A percentile compares a stretch with the other conserved stretches of the same genome.
phyloP scores from a whole-genome alignment of 2,329 filamentous ascomycete genomes.

The Alternaria gaisen region DNA sequence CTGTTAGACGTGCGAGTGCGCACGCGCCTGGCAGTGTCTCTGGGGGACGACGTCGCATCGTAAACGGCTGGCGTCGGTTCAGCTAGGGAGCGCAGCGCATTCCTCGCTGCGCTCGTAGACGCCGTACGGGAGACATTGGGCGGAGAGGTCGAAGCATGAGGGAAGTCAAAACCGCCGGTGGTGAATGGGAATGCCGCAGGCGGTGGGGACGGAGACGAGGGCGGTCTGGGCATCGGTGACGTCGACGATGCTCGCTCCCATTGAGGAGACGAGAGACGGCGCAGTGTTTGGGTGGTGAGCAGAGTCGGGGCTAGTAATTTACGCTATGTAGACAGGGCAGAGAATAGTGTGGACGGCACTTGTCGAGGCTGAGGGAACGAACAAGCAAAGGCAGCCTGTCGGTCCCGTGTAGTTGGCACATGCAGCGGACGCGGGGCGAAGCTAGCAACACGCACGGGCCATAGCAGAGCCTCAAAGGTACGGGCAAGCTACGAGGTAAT shows the following conservation, averaged over 20 bases:
- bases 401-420: conserved; percentile 3
- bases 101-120: conserved; percentile 5
- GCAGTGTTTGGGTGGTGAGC: not conserved
- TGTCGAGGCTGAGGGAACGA: conserved; percentile 3
- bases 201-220: conserved; percentile 39
- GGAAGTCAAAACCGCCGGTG: conserved; percentile 56
- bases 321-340: not conserved
- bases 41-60: conserved; percentile 13
- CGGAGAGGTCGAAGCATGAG: conserved; percentile 51
- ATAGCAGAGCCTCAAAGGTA: not conserved
- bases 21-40: conserved; percentile 21
- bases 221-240: conserved; percentile 44
- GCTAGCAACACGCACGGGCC: not conserved
- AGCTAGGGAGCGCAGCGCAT: conserved; percentile 19
- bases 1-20: conserved; percentile 19
- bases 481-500: conserved; percentile 7
- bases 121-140: conserved; percentile 17
- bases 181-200: conserved; percentile 44
- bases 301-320: not conserved
- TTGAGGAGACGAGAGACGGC: conserved; percentile 8
- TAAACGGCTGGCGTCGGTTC: conserved; percentile 16
- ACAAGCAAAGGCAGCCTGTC: not conserved
- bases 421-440: not conserved
- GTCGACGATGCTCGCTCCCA: conserved; percentile 30
- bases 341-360: not conserved